Evolutionary conservation across 1,139 yeast genomes (phyloP), one percentile per base, ranked within the genome.

Genomic region (Protomyces pachydermus): DNA sequence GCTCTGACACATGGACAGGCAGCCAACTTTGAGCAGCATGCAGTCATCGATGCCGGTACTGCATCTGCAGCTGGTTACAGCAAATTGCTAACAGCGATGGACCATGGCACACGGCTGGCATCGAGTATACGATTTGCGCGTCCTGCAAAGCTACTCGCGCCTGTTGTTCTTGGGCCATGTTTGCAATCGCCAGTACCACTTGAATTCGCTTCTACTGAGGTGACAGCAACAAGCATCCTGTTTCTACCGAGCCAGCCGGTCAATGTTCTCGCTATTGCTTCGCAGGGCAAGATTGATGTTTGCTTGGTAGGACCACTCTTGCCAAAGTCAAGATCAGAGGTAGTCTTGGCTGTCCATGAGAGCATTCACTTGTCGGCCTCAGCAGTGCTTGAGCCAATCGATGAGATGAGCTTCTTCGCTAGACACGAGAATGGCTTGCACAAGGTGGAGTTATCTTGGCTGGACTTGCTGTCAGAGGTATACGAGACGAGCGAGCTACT

Each of bases 201-300:
- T 9, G 65, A 65, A 23, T 62, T 61, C 42, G 45, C 62, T 10
- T 28, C 39, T 5, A n/a, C 18, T 28, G 57, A 61, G 23, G 34
- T 56, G 4, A 9, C 14, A 3, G 66, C 66, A 9, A 53, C 57
- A 9, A 48, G 57, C 14, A 50, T 65, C 25, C 37, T 46, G 39
- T 54, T 56, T 20, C 28, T 65, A 18, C 60, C 65, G 20, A 38
- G 57, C 18, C 60, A 52, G 25, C 57, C 61, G 3, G 39, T 65
- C 16, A 55, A 56, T 28, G 38, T 65, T 9, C 51, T 65, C 18
- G 62, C 56, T n/a, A 51, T 65, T 28, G 58, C 62, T 23, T 62
- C 28, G n/a, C 62, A 62, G 28, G 66, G 66, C 20, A 65, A 65
- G 54, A 56, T 65, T 42, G 66, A 65, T 52, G 34, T 65, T 18